Conservation (phyloP, 1,139 yeast species). For the Kodamaea ohmeri region DNA sequence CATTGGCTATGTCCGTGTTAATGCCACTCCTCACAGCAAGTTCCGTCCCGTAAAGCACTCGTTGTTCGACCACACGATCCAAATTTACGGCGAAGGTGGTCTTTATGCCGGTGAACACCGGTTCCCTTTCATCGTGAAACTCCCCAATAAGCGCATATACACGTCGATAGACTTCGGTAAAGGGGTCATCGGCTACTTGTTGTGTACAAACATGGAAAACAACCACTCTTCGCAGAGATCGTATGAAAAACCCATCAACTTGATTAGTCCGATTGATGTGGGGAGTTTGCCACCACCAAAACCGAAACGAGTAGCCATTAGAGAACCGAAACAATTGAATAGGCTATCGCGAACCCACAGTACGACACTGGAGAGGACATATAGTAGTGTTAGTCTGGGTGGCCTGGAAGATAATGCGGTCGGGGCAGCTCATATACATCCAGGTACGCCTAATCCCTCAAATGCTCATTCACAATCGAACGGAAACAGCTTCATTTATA, state of each 20-base stretch:
- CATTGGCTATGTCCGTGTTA: conserved; percentile 56
- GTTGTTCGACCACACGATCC: conserved; percentile 62
- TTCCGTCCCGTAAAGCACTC: conserved; percentile 49
- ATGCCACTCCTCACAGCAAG: conserved; percentile 49
- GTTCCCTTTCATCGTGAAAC: conserved; percentile 77
- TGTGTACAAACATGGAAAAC: conserved; percentile 50
- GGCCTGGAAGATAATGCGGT: conserved; percentile 2
- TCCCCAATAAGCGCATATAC: conserved; percentile 68
- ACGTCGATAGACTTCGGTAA: conserved; percentile 82
- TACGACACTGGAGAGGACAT: conserved; percentile 3
- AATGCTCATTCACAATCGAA: no score
- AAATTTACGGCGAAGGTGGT: conserved; percentile 65
- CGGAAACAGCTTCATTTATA: not conserved
- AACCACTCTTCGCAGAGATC: conserved; percentile 20
- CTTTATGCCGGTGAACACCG: conserved; percentile 79
- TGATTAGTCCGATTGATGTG: conserved; percentile 75
- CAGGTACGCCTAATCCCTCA: no score
- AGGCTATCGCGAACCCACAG: conserved; percentile 3
- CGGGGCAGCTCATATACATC: no score
- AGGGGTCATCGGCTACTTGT: conserved; percentile 71
- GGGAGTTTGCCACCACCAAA: conserved; percentile 62
- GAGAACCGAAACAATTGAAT: conserved; percentile 33
- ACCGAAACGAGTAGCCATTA: conserved; percentile 62
- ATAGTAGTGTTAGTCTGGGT: conserved; percentile 4
- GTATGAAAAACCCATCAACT: conserved; percentile 56